phyloP scores from a whole-genome alignment of 2,329 filamentous ascomycete genomes.

The Cytospora piceae region DNA sequence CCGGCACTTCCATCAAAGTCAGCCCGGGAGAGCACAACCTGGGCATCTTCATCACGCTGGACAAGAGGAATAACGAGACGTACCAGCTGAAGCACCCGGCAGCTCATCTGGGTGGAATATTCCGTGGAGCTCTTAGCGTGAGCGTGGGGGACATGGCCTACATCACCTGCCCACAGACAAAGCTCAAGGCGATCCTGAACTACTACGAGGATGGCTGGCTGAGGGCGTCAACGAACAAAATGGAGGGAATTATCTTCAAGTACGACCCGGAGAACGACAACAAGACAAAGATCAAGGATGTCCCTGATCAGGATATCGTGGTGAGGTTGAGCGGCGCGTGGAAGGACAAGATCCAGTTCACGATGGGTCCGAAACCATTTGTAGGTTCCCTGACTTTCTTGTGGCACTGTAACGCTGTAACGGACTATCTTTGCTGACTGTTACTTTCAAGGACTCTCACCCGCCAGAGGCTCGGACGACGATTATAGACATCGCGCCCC shows the following conservation, averaged over 20 bases:
- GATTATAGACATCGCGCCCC: conserved; percentile 85
- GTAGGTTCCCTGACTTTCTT: conserved; percentile 52
- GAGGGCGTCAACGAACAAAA: conserved; percentile 85
- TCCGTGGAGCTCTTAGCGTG: conserved; percentile 85
- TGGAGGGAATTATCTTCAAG: conserved; percentile 87
- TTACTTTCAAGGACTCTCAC: conserved; percentile 45
- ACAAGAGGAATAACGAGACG: conserved; percentile 80
- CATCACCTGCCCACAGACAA: conserved; percentile 86
- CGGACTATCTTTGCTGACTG: conserved; percentile 23
- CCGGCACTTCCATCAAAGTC: conserved; percentile 90
- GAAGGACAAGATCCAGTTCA: conserved; percentile 72
- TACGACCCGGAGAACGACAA: conserved; percentile 88
- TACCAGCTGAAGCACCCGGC: conserved; percentile 95
- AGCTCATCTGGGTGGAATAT: conserved; percentile 86
- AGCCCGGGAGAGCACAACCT: conserved; percentile 90
- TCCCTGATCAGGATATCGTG: conserved; percentile 82
- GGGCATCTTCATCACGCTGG: conserved; percentile 90
- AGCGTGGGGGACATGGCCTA: conserved; percentile 89
- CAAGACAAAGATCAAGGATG: conserved; percentile 79
- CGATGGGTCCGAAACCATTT: conserved; percentile 60
- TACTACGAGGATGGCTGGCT: conserved; percentile 97
- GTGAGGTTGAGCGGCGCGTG: conserved; percentile 83
- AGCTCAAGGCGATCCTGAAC: conserved; percentile 87
- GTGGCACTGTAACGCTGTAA: conserved; percentile 18
- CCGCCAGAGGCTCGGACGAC: conserved; percentile 66